Base-by-base conservation (phyloP, 2,329 filamentous ascomycete species). In the Beauveria australis region DNA sequence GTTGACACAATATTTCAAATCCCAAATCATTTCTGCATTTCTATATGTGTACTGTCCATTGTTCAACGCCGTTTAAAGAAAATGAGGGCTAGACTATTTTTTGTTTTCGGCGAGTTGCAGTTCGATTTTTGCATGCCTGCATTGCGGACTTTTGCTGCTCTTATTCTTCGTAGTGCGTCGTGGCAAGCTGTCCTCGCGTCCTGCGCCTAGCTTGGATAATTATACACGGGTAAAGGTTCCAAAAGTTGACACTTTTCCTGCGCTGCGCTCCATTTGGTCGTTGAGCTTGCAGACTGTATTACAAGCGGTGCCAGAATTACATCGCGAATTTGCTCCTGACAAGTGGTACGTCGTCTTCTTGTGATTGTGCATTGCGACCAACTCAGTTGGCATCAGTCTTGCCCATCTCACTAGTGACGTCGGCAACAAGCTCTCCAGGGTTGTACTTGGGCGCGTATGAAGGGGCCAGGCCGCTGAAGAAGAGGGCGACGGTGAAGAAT, bases 391-490 rank as follows among this genome's bases (percentile, higher is more conserved):
- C 55, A 28, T 59, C 55, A 18, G 61, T 60, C 64, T 76, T 77
- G 59, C 79, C 79, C 59, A 82, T 76, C 69, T 78, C 80, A 67
- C 73, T 77, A 63, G 78, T 75, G 46, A 81, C 78, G 65, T 77
- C 76, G 61, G 72, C 75, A 59, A 81, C 72, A 58, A 81, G 74
- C 67, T 76, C 78, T 59, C 75, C 71, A 6, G 82, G 75, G 68
- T 84, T 78, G 65, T 84, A 83, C 41, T 78, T 79, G 33, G 81
- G 75, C 18, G 79, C 80, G 64, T 85, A 85, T 30, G 76, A 79
- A 24, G 87, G 87, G 53, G 85, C 86, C 64, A 89, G 74, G 46
- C 85, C 83, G 63, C 83, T 84, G 61, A 95, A 82, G 22, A 95
- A 74, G 65, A 90, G 73, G 74, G 94, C 87, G 66, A 93, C 74